These are phyloP conservation scores for Sporobolomyces phaffii DNA, from an alignment of 768 basidiomycete genomes.

Conservation along the genomic window DNA sequence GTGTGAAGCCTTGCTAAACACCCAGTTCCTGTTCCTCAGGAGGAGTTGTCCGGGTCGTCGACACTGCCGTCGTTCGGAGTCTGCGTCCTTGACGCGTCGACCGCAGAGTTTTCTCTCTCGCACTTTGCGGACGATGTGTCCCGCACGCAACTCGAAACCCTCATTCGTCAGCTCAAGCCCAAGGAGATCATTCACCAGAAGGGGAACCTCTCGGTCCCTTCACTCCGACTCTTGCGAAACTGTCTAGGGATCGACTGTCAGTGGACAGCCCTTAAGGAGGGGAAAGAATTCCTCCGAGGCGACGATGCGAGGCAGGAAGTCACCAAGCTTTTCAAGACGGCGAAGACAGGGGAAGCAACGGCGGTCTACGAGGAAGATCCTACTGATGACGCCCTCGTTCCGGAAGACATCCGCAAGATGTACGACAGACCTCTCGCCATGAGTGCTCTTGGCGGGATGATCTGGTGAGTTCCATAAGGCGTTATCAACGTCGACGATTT, in stretches of 20 bases:
- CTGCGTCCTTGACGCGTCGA: constrained; percentile 87
- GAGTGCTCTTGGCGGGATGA: constrained; percentile 81
- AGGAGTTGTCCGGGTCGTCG: constrained; percentile 26
- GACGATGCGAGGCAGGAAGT: constrained; percentile 65
- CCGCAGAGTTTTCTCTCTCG: constrained; percentile 87
- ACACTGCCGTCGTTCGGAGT: constrained; percentile 61
- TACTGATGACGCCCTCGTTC: constrained; percentile 49
- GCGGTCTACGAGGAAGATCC: constrained; percentile 50
- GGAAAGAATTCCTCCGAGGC: constrained; percentile 71
- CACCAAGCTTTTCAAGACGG: constrained; percentile 55
- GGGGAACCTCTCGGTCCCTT: constrained; percentile 79
- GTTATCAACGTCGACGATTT: too few species aligned
- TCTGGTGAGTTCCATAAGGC: constrained; percentile 65
- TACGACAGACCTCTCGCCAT: constrained; percentile 61
- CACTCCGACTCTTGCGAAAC: constrained; percentile 71
- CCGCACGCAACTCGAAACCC: constrained; percentile 84
- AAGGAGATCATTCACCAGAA: constrained; percentile 46
- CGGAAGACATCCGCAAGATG: constrained; percentile 71
- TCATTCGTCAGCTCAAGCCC: constrained; percentile 73
- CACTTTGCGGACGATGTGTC: constrained; percentile 87
- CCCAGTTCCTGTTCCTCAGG: constrained; percentile 29
- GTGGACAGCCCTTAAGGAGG: constrained; percentile 76
- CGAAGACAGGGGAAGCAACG: constrained; percentile 44
- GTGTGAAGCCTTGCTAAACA: too few species aligned
- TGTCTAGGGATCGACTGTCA: constrained; percentile 72